phyloP scores from a whole-genome alignment of 306 rosid species.

The Carpinus viminea region DNA sequence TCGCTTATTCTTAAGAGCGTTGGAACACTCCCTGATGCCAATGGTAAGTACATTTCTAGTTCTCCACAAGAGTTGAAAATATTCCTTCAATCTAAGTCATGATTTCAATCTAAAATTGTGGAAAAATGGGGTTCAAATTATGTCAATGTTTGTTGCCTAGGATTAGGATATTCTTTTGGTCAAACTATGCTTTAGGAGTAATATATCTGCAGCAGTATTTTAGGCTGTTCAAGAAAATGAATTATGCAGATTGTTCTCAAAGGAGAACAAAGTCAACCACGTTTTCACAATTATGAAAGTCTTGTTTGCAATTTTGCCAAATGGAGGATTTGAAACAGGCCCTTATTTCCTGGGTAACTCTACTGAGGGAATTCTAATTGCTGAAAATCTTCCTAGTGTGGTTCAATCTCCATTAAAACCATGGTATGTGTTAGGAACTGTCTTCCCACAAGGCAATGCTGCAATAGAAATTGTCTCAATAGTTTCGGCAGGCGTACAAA shows the following conservation, averaged over 20 bases:
- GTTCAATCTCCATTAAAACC: constrained; percentile 29
- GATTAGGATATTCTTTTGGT: neutral
- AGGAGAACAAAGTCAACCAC: neutral
- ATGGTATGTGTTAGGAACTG: constrained; percentile 35
- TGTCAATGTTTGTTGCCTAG: neutral
- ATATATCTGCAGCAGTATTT: neutral
- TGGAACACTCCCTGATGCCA: constrained; percentile 15
- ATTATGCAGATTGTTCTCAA: neutral
- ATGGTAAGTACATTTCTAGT: constrained; percentile 23
- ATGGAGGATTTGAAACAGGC: constrained; percentile 38
- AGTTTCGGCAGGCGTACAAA: constrained; percentile 36
- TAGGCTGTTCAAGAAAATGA: neutral
- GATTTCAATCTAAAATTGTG: neutral
- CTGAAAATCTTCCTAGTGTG: constrained; percentile 22
- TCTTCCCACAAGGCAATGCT: constrained; percentile 38
- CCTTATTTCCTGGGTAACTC: constrained; percentile 29
- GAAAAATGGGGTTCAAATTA: neutral
- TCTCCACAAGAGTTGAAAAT: neutral
- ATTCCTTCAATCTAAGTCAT: neutral
- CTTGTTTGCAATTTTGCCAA: constrained; percentile 5
- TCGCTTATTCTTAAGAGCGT: constrained; percentile 28
- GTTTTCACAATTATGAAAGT: neutral
- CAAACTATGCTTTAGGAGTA: neutral
- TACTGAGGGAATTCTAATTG: constrained; percentile 35
- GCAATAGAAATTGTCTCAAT: constrained; percentile 38